Evolutionary conservation across 1,284 basidiomycete species (phyloP), one percentile per base, ranked within the genome.

Genomic region (Inonotus obliquus): DNA sequence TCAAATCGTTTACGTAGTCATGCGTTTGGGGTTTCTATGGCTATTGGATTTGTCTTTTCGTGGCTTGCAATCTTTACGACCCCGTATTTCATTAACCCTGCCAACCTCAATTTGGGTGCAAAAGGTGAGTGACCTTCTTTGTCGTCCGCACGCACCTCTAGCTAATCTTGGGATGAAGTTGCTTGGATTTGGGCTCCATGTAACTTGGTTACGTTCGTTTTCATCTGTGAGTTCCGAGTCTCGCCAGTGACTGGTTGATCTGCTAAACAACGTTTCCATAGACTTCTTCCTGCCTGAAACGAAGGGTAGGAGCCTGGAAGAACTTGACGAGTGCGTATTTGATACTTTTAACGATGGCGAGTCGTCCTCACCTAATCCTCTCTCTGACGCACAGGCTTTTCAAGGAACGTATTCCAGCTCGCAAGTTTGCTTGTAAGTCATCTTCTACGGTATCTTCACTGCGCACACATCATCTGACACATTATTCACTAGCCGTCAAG

Each of bases 271-370:
- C 1, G 5, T 6, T 19, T 37, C 25, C 54, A n/a, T 41, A 63
- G 64, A 51, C 55, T 64, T 66, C 52, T 57, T 56, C 25, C 59
- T 69, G 37, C 59, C 65, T 45, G 69, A 71, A 55, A 71, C 70
- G 21, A 68, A 67, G 55, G 68, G 67, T 5, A 65, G 66, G 21
- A 60, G 65, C 10, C 65, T 69, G 27, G 69, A 70, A 53, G 69
- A 70, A 51, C 62, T 69, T n/a, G 66, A 64, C 35, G 63, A 66
- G 56, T 59, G 27, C 35, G 57, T 59, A 13, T n/a, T 54, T 4
- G 9, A 37, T 4, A 4, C 2, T 17, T 32, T 17, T 4, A 41
- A 21, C 23, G 37, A 5, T 17, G 14, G 2, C 35, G 19, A 21
- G n/a, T n/a, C n/a, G n/a, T 44, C n/a, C 41, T n/a, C 41, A 7